These are phyloP conservation scores for Skeletonema potamos DNA, from an alignment of 108 stramenopile species.

Conservation along the genomic window DNA sequence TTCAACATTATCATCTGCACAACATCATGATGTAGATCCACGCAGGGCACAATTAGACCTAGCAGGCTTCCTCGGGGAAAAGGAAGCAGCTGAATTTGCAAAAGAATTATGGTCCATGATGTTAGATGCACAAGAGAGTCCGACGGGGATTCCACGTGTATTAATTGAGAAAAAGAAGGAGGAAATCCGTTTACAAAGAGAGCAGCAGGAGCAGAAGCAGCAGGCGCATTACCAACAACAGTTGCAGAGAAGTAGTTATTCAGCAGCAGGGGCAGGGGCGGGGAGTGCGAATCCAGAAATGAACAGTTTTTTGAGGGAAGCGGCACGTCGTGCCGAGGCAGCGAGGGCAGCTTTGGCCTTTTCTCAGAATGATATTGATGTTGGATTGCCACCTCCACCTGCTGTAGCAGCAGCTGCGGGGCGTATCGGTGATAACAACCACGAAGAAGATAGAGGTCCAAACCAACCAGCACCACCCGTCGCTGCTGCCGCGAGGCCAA, in stretches of 20 bases:
- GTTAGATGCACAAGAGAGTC: constrained; percentile 68
- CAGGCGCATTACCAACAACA: constrained; percentile 21
- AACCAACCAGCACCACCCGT: background rate
- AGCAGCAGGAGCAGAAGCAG: constrained; percentile 14
- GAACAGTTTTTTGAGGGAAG: constrained; percentile 56
- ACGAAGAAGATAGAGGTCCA: background rate
- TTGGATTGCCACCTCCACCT: background rate
- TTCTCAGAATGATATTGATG: background rate
- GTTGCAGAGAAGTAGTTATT: background rate
- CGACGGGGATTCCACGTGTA: constrained; percentile 69
- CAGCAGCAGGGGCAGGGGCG: background rate
- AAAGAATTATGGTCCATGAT: constrained; percentile 77
- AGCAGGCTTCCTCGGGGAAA: constrained; percentile 79
- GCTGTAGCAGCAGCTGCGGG: constrained; percentile 20
- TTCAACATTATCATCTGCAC: constrained; percentile 2
- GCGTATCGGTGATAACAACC: background rate
- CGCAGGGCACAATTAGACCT: constrained; percentile 78
- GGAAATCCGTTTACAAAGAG: constrained; percentile 52
- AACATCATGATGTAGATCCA: constrained; percentile 56
- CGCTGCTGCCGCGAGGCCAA: constrained; percentile 3
- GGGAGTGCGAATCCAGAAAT: constrained; percentile 36
- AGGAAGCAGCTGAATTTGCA: constrained; percentile 71
- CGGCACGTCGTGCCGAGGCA: constrained; percentile 55
- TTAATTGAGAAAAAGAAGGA: constrained; percentile 85
- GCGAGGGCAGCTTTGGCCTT: constrained; percentile 44